These are phyloP conservation scores for Psilocybe mexicana DNA, from an alignment of 1,284 basidiomycete species.

Conservation along the genomic window DNA sequence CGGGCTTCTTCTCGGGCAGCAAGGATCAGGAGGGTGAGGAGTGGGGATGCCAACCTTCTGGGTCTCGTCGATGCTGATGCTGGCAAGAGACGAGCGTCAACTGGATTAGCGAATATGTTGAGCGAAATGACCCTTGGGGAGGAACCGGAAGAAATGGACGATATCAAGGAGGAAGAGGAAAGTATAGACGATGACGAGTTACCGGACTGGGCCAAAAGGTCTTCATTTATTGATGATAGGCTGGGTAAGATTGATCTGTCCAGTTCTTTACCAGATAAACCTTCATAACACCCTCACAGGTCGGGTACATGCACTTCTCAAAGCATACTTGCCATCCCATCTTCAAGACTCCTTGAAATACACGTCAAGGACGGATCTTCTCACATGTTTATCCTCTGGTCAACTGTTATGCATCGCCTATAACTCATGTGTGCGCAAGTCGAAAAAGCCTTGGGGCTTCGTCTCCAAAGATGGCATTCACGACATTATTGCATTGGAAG, in stretches of 20 bases:
- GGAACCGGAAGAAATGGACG: slow-evolving; percentile 57
- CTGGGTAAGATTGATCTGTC: slow-evolving; percentile 56
- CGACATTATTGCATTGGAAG: slow-evolving; percentile 68
- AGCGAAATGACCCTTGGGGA: slow-evolving; percentile 50
- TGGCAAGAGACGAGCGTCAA: slow-evolving; percentile 52
- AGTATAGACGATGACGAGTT: slow-evolving; percentile 64
- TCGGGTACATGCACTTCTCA: slow-evolving; percentile 61
- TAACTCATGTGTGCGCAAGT: slow-evolving; percentile 77
- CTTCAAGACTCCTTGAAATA: slow-evolving; percentile 47
- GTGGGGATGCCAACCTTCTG: slow-evolving; percentile 35
- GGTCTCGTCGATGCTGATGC: slow-evolving; percentile 13
- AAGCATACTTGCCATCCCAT: slow-evolving; percentile 50
- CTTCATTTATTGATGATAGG: slow-evolving; percentile 52
- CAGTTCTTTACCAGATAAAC: slow-evolving; percentile 6
- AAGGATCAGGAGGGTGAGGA: slow-evolving; percentile 53
- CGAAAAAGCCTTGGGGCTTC: slow-evolving; percentile 86
- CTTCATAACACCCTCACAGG: slow-evolving; percentile 36
- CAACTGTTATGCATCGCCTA: slow-evolving; percentile 80
- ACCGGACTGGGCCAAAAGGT: slow-evolving; percentile 72
- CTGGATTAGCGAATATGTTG: slow-evolving; percentile 53
- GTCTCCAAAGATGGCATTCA: slow-evolving; percentile 78
- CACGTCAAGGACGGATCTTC: slow-evolving; percentile 42
- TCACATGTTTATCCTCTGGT: slow-evolving; percentile 70
- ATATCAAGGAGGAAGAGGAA: slow-evolving; percentile 47
- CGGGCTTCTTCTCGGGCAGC: slow-evolving; percentile 34